Evolutionary conservation across 441 rosid species (phyloP), one percentile per base, ranked within the genome.

Genomic region (Euphorbia schlechtendalii): DNA sequence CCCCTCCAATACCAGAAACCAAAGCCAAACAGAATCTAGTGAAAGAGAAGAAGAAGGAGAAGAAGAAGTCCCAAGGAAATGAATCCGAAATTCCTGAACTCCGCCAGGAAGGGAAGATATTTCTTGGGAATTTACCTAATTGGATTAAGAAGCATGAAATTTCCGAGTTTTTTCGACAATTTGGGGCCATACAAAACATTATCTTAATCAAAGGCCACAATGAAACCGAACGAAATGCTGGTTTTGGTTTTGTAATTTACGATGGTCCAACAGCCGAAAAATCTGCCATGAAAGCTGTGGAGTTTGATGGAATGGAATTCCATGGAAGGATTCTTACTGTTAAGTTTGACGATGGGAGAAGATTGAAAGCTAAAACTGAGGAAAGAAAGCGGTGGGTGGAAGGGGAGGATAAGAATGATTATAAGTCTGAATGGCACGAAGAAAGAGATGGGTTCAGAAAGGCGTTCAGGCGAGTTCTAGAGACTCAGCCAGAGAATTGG

Each of bases 311-410:
- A 17, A 74, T 89, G 32, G 97, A 94, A 80, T 89, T 86, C 70
- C 97, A 86, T 62, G 97, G 99, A 5, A 89, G 96, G 74, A 76
- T 82, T 21, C 69, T 94, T 78, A 94, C 97, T 1, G 96, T 94
- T 73, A 90, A 89, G 76, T 78, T 90, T 69, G 97, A 94, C 54
- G 93, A 94, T 17, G 96, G 99, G 56, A 82, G 77, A 79, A 82
- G 97, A 72, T 66, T 81, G 78, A 89, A 83, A 77, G 70, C 71
- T 3, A 90, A 78, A 54, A 71, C 78, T 13, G 90, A 81, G 76
- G 83, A 86, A 72, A 84, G 97, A 22, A 76, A 71, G 38, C 73
- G 86, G 70, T 90, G 88, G 86, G 85, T 94, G 36, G 79, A 77
- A 52, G 90, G 92, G 6, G 64, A 58, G 30, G 84, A 73, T 20